These are phyloP conservation scores for Mycena vitilis DNA, from an alignment of 768 basidiomycete genomes.

Conservation along the genomic window DNA sequence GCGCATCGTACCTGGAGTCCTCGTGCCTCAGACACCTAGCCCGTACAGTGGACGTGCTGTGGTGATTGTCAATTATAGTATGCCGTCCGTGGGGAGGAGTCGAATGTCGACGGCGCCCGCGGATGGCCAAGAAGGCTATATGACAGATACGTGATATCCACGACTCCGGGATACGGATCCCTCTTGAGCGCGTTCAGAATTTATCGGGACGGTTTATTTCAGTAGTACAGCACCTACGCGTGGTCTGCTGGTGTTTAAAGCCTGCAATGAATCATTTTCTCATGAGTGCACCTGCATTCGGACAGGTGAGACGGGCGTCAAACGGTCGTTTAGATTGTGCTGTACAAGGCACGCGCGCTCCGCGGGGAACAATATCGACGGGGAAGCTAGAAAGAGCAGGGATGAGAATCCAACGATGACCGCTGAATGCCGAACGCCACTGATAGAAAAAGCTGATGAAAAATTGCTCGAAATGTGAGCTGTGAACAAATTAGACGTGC, in stretches of 20 bases:
- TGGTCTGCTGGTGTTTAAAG: neutral
- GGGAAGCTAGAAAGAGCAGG: too few relatives aligned
- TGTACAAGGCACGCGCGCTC: too few relatives aligned
- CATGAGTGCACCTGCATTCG: too few relatives aligned
- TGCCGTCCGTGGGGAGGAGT: neutral
- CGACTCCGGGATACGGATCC: conserved; percentile 2
- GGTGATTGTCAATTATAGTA: conserved; percentile 1
- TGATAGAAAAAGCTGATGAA: too few relatives aligned
- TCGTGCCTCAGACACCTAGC: neutral
- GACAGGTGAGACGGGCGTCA: too few relatives aligned
- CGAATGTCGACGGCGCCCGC: neutral
- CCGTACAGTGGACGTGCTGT: neutral
- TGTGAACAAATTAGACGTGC: too few relatives aligned
- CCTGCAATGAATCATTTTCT: neutral
- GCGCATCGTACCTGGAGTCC: neutral
- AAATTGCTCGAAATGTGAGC: too few relatives aligned
- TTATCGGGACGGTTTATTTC: neutral
- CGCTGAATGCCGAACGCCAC: too few relatives aligned
- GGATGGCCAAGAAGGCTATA: neutral
- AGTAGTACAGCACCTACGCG: neutral
- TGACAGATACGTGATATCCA: conserved; percentile 18
- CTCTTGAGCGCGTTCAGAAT: neutral
- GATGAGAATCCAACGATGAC: too few relatives aligned
- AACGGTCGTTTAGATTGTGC: too few relatives aligned
- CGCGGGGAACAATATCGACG: too few relatives aligned